Base-by-base conservation (phyloP, 805 yeast genomes). In the Cyberlindnera japonica region DNA sequence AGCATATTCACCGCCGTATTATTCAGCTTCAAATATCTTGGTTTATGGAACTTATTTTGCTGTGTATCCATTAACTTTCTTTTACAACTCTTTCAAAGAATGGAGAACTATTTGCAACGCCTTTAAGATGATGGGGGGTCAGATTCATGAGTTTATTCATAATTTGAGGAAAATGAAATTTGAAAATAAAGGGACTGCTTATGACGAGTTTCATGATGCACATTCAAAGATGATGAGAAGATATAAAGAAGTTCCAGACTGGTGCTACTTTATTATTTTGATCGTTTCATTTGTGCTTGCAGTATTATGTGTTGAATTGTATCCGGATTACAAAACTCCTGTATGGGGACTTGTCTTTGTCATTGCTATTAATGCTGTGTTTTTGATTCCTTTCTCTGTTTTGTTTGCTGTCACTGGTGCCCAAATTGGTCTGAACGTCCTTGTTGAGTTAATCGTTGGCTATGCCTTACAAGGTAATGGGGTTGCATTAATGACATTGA, bases 1-100 rank as follows among this genome's bases (percentile, higher is more conserved):
- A 40, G 44, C 57, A n/a, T 73, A 77, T 46, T 82, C 85, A 1
- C 81, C 84, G 8, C 87, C 88, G 8, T 81, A 72, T 58, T 79
- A 77, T 53, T 55, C 77, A 21, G 85, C 87, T 6, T 84, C 79
- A 2, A 75, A 75, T 54, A 59, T 79, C 44, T 75, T 80, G 9
- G 57, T 68, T 16, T 79, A 78, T 51, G 83, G 84, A 15, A 72
- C 79, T 0, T 71, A 65, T 52, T 66, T 67, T 37, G 25, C 40
- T 3, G 38, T 50, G 10, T 75, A 75, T 49, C 80, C 83, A 4
- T 72, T 77, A 49, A 67, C 74, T 5, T 68, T 78, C 21, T 48
- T 72, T 1, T 74, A 71, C 53, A 70, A 74, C 29, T 47, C 67
- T 32, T 57, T 59, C 21, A 67, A 72, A 24, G 77, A 75, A 46